Base-by-base conservation (phyloP, 1,139 yeast genomes). In the Arxiozyma slooffiae region DNA sequence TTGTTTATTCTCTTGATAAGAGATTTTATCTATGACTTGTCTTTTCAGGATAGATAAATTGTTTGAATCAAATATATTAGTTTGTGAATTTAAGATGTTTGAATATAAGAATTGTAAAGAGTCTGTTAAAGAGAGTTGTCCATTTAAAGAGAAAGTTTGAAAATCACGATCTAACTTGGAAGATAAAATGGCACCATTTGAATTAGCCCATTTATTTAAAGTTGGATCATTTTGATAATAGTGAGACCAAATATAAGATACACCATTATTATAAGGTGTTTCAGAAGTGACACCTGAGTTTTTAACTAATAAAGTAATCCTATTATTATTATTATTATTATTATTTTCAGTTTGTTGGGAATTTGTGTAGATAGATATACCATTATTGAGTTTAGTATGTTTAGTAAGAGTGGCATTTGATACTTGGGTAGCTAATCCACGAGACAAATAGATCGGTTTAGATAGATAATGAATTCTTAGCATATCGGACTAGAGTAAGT, bases 231-330 rank as follows among this genome's bases (percentile, higher is more conserved):
- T 48, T 42, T 59, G 58, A 53, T 82, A 73, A 40, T 77, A 67
- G 57, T 75, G 71, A 67, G 84, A 71, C 59, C 82, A 73, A 62
- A 85, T 72, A 55, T 85, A 79, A 50, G 90, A 77, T 51, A 82
- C 78, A 78, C 95, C 95, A 60, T 85, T 84, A 73, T 81, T 81
- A 77, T 80, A 83, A 49, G 85, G 76, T 70, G 82, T 85, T 71
- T 85, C 95, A 49, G 85, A 70, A 68, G 89, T 76, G 50, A 90
- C 81, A 67, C 95, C 95, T 50, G 88, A 85, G 34, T 34, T 42
- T 56, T 83, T 84, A 63, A 76, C 72, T 68, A 76, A 85, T 52
- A 84, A 69, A 68, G 92, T 30, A 11, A 30, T 92, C 57, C 24
- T 42, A 4, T n/a, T n/a, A n/a, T n/a, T n/a, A n/a, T n/a, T n/a